Evolutionary conservation across 371 early-diverging fungal species (phyloP).

Genomic region (Mucor indicus): DNA sequence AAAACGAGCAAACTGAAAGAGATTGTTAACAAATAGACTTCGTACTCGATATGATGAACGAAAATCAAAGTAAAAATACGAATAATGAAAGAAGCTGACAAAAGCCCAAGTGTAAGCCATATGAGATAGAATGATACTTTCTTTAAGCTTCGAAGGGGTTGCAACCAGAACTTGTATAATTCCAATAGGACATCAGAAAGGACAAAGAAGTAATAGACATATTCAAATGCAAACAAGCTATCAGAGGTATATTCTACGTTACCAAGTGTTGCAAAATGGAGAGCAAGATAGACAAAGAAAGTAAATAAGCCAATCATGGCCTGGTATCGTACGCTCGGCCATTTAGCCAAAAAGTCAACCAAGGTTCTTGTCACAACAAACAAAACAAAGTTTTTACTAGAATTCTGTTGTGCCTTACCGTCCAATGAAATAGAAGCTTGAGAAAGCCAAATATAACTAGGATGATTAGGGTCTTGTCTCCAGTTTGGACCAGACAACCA

Average conservation of each 20-base stretch:
- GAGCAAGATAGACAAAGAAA: conserved; percentile 24
- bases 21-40: conserved; percentile 3
- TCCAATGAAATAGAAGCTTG: not conserved
- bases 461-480: conserved; percentile 29
- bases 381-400: conserved; percentile 5
- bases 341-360: conserved; percentile 29
- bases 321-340: conserved; percentile 41
- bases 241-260: conserved; percentile 33
- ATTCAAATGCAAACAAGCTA: conserved; percentile 26
- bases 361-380: conserved; percentile 4
- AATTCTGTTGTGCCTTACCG: not conserved
- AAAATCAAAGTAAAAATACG: conserved; percentile 20
- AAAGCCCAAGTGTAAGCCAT: conserved; percentile 14
- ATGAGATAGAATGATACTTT: conserved; percentile 28
- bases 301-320: conserved; percentile 18
- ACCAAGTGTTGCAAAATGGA: conserved; percentile 31
- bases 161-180: conserved; percentile 13
- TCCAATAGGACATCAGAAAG: conserved; percentile 32
- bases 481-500: conserved; percentile 31
- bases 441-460: conserved; percentile 22
- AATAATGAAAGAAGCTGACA: conserved; percentile 18
- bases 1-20: conserved; percentile 25
- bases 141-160: conserved; percentile 18
- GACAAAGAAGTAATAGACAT: conserved; percentile 37
- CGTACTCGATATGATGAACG: conserved; percentile 13